Percentiles rank a stretch among this genome's conserved stretches.
These are phyloP conservation scores for Aspergillus flavus DNA, from an alignment of 2,329 filamentous ascomycete genomes.

Conservation along the genomic window DNA sequence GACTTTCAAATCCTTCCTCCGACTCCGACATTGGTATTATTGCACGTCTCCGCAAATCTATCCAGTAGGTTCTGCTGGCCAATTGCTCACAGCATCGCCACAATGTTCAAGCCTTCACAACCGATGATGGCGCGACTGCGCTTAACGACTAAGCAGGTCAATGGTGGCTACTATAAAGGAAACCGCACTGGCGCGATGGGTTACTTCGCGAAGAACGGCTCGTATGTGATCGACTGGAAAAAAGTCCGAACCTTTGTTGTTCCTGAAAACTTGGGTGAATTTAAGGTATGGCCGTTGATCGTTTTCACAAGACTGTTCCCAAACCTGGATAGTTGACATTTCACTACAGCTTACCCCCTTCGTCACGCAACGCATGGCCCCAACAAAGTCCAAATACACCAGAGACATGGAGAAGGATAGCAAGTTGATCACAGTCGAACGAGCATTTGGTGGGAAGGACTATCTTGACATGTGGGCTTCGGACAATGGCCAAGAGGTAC, in stretches of 20 bases:
- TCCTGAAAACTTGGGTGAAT: conserved; percentile 67
- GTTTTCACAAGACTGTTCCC: not conserved
- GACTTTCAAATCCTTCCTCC: conserved; percentile 30
- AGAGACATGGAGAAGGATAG: conserved; percentile 35
- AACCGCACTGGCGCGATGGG: conserved; percentile 88
- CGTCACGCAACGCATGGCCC: conserved; percentile 45
- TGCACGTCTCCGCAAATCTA: conserved; percentile 3
- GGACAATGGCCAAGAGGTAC: conserved; percentile 38
- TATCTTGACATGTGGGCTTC: conserved; percentile 44
- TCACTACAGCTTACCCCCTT: conserved; percentile 47
- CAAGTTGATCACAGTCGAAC: conserved; percentile 27
- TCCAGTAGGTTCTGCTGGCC: not conserved
- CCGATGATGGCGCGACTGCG: conserved; percentile 71
- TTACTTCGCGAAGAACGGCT: conserved; percentile 63
- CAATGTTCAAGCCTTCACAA: conserved; percentile 48
- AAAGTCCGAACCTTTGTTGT: conserved; percentile 92
- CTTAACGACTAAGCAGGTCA: conserved; percentile 90
- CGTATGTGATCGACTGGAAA: conserved; percentile 76
- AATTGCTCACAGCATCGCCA: conserved; percentile 15
- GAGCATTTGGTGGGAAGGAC: conserved; percentile 38
- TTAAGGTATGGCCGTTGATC: conserved; percentile 62
- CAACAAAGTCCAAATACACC: conserved; percentile 37
- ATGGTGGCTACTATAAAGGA: conserved; percentile 96
- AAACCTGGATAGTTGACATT: not conserved
- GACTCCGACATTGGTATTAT: conserved; percentile 8